Base-by-base conservation (phyloP, 345 rosid species). In the Diplotaxis tenuifolia region DNA sequence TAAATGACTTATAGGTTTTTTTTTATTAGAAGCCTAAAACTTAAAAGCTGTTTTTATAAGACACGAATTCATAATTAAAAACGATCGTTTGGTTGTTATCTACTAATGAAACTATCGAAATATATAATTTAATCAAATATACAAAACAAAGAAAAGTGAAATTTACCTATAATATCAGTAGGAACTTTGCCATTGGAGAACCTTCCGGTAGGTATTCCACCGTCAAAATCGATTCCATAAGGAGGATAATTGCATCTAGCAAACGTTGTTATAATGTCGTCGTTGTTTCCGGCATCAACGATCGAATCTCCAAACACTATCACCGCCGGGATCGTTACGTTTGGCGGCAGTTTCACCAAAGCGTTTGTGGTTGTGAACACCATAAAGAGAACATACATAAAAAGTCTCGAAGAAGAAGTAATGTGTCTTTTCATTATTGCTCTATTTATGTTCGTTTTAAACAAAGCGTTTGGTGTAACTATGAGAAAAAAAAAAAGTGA, bases 291-390 rank as follows among this genome's bases (percentile, higher is more conserved):
- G 0, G 98, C 68, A 72, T 90, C 98, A 1, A 86, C 88, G 3
- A 93, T 89, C 1, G 98, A 93, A 67, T 89, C 98, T 20, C 96
- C 98, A 5, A 93, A 93, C 65, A 80, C 91, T n/a, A 86, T 49
- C 0, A 90, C 0, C 3, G 92, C 93, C 2, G 96, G 86, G 5
- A 89, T 1, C 5, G 83, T 86, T 42, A n/a, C 49, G 21, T 86
- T 87, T 66, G 62, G 49, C 3, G 79, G 69, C n/a, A 54, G 40
- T 53, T 74, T 64, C 62, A 70, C 82, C 32, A 70, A 53, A 56
- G 72, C 79, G 14, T 59, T 29, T 4, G 74, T 68, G n/a, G 14
- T 32, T 28, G 56, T 71, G 56, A 77, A 59, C 56, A 71, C 49
- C 68, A 71, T 9, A 16, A 75, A 74, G 55, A 74, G 14, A 74